Percentiles rank a stretch among this genome's conserved stretches.
phyloP scores from a whole-genome alignment of 2,329 filamentous ascomycete genomes.

The Sporothrix brunneoviolacea region DNA sequence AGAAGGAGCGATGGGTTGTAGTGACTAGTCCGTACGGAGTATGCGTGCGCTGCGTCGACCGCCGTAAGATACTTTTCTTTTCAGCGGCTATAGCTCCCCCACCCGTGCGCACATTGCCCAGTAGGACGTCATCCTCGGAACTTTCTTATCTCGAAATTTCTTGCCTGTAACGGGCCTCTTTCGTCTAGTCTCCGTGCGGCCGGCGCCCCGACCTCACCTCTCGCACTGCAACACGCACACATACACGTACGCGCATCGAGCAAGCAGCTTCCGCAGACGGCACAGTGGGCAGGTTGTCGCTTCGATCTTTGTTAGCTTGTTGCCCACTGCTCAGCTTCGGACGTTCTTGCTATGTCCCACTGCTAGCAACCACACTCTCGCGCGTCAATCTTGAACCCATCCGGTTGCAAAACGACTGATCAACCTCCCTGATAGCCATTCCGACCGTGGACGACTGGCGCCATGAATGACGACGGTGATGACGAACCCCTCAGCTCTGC shows the following conservation, averaged over 20 bases:
- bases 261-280: no score
- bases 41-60: neutral
- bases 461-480: conserved; percentile 9
- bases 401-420: neutral
- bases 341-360: conserved; percentile 6
- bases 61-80: neutral
- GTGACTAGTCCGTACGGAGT: no score
- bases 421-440: neutral
- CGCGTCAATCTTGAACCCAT: neutral
- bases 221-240: neutral
- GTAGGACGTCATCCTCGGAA: conserved; percentile 12
- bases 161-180: neutral
- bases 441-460: neutral
- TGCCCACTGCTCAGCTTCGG: no score
- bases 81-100: conserved; percentile 3
- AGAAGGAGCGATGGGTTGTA: no score
- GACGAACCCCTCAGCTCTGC: conserved; percentile 10
- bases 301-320: no score
- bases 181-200: neutral
- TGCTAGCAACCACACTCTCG: neutral
- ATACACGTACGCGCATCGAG: neutral
- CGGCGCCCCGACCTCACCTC: neutral
- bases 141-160: conserved; percentile 5
- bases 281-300: no score
- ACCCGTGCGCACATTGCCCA: conserved; percentile 4